phyloP scores from a whole-genome alignment of 208 protist genomes.

The Trypanosoma congolense region DNA sequence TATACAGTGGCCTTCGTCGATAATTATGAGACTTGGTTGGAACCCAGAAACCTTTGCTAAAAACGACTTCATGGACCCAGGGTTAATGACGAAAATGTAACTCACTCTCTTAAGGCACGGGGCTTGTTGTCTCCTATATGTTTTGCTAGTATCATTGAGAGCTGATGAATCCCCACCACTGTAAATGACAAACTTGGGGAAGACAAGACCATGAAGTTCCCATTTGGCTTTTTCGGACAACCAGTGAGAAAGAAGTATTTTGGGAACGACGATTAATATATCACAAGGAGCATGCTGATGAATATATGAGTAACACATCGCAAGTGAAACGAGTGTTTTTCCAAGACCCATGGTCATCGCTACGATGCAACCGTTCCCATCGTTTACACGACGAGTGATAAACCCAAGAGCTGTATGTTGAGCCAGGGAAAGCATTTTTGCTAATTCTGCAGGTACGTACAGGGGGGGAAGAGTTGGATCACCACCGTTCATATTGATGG shows the following conservation, averaged over 20 bases:
- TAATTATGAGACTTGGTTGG: conserved; percentile 64
- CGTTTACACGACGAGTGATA: conserved; percentile 40
- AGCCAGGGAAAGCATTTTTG: conserved; percentile 42
- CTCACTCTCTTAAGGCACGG: conserved; percentile 29
- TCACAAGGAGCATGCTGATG: conserved; percentile 33
- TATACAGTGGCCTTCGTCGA: conserved; percentile 83
- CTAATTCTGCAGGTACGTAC: conserved; percentile 49
- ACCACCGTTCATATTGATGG: conserved; percentile 69
- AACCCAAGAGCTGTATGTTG: conserved; percentile 80
- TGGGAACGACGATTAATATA: conserved; percentile 78
- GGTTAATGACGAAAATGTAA: conserved; percentile 76
- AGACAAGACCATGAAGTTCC: conserved; percentile 52
- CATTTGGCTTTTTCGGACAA: conserved; percentile 68
- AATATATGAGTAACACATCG: conserved; percentile 67
- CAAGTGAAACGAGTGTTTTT: conserved; percentile 83
- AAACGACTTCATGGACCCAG: conserved; percentile 58
- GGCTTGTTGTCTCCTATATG: conserved; percentile 52
- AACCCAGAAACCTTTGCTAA: conserved; percentile 45
- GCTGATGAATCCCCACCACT: conserved; percentile 29
- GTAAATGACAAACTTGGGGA: conserved; percentile 57
- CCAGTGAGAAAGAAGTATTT: conserved; percentile 80
- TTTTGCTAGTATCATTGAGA: conserved; percentile 43
- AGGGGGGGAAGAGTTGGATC: conserved; percentile 46
- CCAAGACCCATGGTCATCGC: conserved; percentile 89
- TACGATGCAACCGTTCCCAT: conserved; percentile 72